phyloP scores from a whole-genome alignment of 345 rosid genomes.

The Lepidium sativum region DNA sequence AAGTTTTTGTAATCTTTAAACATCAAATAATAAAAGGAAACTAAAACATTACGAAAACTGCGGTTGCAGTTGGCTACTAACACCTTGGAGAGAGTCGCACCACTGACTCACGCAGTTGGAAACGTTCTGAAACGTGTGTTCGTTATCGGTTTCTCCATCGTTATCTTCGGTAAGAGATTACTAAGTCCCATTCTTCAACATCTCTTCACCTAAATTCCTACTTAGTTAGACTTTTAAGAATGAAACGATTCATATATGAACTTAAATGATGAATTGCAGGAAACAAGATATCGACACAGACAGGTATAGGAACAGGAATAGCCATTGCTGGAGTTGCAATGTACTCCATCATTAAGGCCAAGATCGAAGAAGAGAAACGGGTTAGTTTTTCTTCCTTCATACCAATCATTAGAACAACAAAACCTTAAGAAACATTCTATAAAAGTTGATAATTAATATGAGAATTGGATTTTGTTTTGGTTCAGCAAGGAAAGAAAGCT shows the following conservation, averaged over 20 bases:
- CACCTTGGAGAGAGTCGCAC: constrained; percentile 95
- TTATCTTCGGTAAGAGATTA: constrained; percentile 53
- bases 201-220: not conserved
- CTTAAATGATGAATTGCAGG: constrained; percentile 30
- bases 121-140: constrained; percentile 97
- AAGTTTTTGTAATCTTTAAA: not conserved
- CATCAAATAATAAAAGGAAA: not conserved
- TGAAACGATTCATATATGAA: not conserved
- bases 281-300: constrained; percentile 86
- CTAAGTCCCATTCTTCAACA: not conserved
- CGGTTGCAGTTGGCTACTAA: constrained; percentile 79
- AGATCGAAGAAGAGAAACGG: constrained; percentile 85
- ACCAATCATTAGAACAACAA: not conserved
- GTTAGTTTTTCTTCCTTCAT: constrained; percentile 31
- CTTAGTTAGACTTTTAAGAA: not conserved
- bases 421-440: not conserved
- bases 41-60: not conserved
- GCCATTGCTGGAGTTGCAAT: constrained; percentile 90
- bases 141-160: constrained; percentile 88
- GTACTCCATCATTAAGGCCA: constrained; percentile 84
- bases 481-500: constrained; percentile 28
- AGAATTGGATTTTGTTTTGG: not conserved
- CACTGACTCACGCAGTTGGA: constrained; percentile 96
- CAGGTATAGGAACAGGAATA: constrained; percentile 75
- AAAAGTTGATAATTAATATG: not conserved